Evolutionary conservation across 129 eudicot genomes (phyloP).

Genomic region (Flaveria linearis): DNA sequence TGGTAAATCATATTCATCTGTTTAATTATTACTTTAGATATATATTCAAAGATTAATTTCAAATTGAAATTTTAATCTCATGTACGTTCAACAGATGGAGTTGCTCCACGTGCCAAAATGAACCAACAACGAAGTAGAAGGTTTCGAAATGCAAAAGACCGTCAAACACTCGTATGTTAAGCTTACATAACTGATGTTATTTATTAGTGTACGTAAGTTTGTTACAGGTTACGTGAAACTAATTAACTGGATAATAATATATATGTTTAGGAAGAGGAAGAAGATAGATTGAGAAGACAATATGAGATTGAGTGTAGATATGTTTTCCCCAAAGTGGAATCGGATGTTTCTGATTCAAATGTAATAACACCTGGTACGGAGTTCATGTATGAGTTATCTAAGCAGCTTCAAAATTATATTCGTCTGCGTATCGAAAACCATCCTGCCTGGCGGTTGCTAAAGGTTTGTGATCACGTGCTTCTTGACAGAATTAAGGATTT

Average conservation of each 20-base stretch:
- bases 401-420: conserved; percentile 44
- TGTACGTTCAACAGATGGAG: conserved; percentile 50
- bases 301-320: conserved; percentile 44
- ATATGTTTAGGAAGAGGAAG: conserved; percentile 42
- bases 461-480: conserved; percentile 24
- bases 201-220: background rate
- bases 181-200: background rate
- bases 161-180: conserved; percentile 35
- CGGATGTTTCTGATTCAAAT: conserved; percentile 52
- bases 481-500: background rate
- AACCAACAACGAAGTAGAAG: conserved; percentile 65
- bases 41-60: background rate
- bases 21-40: background rate
- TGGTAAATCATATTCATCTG: conserved; percentile 36
- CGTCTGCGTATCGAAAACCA: conserved; percentile 24
- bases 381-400: conserved; percentile 50
- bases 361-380: conserved; percentile 62
- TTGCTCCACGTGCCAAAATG: conserved; percentile 75
- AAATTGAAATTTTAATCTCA: too few relatives aligned
- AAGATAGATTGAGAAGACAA: conserved; percentile 34
- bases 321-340: conserved; percentile 39
- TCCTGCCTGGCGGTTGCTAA: conserved; percentile 44
- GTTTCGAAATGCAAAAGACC: conserved; percentile 44
- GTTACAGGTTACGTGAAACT: background rate
- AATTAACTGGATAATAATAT: background rate